Conservation (phyloP, 441 rosid species). For the Croton laevigatus region DNA sequence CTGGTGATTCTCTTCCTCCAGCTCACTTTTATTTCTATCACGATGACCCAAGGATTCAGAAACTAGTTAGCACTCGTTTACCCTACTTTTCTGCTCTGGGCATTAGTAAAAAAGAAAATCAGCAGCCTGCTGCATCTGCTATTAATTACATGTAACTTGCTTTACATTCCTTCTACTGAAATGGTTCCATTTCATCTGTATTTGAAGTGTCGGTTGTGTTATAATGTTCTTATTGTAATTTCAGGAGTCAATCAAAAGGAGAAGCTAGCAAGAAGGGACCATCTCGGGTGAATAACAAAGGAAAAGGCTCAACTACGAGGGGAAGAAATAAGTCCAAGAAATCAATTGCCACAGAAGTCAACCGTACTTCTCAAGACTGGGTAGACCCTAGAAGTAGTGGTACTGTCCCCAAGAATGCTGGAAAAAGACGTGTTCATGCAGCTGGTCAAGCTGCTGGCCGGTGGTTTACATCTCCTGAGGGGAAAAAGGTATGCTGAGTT, state of each 20-base stretch:
- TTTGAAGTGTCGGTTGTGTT: not conserved
- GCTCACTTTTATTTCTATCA: conserved; percentile 76
- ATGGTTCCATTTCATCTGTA: conserved; percentile 11
- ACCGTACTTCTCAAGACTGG: conserved; percentile 49
- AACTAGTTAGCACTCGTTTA: conserved; percentile 51
- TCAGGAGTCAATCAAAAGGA: conserved; percentile 75
- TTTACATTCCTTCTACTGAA: conserved; percentile 14
- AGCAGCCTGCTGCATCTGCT: conserved; percentile 35
- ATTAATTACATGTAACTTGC: conserved; percentile 64
- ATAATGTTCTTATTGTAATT: conserved; percentile 16
- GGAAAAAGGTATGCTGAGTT: conserved; percentile 59
- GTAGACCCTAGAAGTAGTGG: conserved; percentile 47
- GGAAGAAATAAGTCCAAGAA: conserved; percentile 43
- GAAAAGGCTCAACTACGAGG: conserved; percentile 36
- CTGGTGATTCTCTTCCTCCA: conserved; percentile 52
- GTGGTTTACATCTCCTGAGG: conserved; percentile 82
- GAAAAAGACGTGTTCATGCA: conserved; percentile 75
- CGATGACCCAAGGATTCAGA: conserved; percentile 62
- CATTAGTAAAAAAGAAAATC: conserved; percentile 31
- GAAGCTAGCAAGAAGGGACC: conserved; percentile 42
- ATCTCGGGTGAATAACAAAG: conserved; percentile 23
- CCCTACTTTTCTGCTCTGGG: conserved; percentile 72
- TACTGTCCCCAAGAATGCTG: conserved; percentile 60
- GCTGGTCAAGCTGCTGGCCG: conserved; percentile 60
- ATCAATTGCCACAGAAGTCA: conserved; percentile 33